A percentile compares a stretch with the other conserved stretches of the same genome.
Conservation (phyloP, 140 eudicot species). For the Anethum foeniculum region DNA sequence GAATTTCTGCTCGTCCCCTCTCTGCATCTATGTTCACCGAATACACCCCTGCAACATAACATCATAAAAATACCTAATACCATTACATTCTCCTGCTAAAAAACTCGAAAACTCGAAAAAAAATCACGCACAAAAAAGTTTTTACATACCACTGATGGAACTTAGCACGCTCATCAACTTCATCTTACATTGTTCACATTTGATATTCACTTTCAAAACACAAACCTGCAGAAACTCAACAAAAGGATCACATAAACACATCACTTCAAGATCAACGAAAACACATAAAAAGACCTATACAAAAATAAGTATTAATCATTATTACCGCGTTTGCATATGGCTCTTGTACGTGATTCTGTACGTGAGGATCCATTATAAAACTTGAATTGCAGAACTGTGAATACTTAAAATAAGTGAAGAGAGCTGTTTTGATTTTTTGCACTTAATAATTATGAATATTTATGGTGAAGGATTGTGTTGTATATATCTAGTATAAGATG, state of each 20-base stretch:
- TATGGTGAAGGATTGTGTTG: too few relatives aligned
- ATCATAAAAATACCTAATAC: neutral
- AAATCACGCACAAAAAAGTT: too few relatives aligned
- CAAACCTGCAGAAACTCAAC: neutral
- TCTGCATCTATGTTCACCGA: slow-evolving; percentile 4
- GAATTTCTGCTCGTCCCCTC: neutral
- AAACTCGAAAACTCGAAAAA: too few relatives aligned
- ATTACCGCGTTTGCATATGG: neutral
- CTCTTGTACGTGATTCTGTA: neutral
- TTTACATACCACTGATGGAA: neutral
- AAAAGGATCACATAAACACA: neutral
- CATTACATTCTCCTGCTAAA: too few relatives aligned
- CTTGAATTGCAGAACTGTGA: neutral
- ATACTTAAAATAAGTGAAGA: neutral
- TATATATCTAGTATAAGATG: too few relatives aligned
- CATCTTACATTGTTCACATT: neutral
- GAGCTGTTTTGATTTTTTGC: neutral
- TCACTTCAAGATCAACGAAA: neutral
- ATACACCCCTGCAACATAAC: neutral
- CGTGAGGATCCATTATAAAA: neutral
- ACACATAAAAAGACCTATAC: neutral
- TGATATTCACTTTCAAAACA: neutral
- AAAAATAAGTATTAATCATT: neutral
- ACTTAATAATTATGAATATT: neutral
- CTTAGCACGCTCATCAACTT: slow-evolving; percentile 9